Conservation (phyloP, 345 rosid species). For the rapeseed (Brassica napus) region Da-Ae NC_063438.1:17192501-17193000, state of each 20-base stretch:
- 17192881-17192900: no score
- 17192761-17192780: no score
- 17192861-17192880: no score
- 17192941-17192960: conserved; percentile 71
- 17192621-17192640: no score
- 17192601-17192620: not conserved
- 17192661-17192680: conserved; percentile 99
- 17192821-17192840: no score
- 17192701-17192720: conserved; percentile 94
- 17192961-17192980: conserved; percentile 98
- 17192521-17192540: conserved; percentile 64
- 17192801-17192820: no score
- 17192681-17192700: conserved; percentile 96
- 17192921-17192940: no score
- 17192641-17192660: conserved; percentile 39
- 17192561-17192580: conserved; percentile 72
- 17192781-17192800: no score
- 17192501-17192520: no score
- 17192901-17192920: no score
- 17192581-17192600: conserved; percentile 6
- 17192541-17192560: conserved; percentile 92
- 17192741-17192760: not conserved
- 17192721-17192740: conserved; percentile 97
- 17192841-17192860: no score
- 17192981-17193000: conserved; percentile 56